Evolutionary conservation across 306 rosid genomes (phyloP), one percentile per base, ranked within the genome.

Genomic region (Cyamopsis tetragonoloba): DNA sequence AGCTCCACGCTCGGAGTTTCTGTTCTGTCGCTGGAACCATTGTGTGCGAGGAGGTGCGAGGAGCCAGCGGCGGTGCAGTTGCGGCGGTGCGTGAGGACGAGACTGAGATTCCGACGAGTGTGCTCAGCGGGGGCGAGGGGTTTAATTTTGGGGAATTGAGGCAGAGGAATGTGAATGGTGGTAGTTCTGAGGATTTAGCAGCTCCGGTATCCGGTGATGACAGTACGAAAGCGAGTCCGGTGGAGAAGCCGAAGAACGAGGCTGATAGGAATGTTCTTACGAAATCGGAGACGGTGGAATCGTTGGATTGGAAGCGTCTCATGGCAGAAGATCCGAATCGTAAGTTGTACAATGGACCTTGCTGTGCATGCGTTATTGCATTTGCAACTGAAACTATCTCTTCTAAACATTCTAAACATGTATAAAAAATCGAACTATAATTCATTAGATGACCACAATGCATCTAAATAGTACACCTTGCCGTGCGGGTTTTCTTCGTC

Each of bases 241-340:
- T 13, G 53, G 77, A 68, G 80, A 85, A 78, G 70, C 82, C 78
- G 44, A 80, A 74, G 61, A 75, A 47, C 18, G 91, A 80, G 74
- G 73, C 80, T 3, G 83, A 77, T 43, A 86, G 87, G 15, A 76
- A 8, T 18, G 75, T 28, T n/a, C 61, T 55, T 47, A 48, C 70
- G 41, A 88, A 69, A 58, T 77, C 87, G 72, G 85, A 83, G 39
- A 80, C 82, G 0, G 78, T 74, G 15, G 83, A 76, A 64, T 93
- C 97, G 19, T 79, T 93, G 75, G 99, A 93, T 34, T 93, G 99
- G 99, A 84, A 78, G 68, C 89, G 88, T 71, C 77, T 93, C 26
- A 88, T 90, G 95, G 85, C 88, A 10, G 87, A 88, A 47, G 99
- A 93, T 83, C 99, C 96, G 6, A 87, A 81, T 72, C 82, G 99